Percentiles rank a stretch among this genome's conserved stretches.
Evolutionary conservation across 257 asterid species (phyloP).

Genomic region (Echites panduratus): DNA sequence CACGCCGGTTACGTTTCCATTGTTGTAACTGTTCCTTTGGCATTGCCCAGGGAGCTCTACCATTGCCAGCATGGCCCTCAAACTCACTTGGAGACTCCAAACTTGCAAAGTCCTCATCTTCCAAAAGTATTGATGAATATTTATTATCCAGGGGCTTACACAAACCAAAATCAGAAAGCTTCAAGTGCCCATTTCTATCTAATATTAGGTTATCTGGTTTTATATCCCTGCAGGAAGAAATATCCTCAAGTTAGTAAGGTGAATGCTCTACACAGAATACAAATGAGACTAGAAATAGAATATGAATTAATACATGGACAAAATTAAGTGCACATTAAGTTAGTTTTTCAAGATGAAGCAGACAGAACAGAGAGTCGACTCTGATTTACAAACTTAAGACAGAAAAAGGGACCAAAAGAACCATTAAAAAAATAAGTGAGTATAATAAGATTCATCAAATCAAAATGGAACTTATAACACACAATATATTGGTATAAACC

Average conservation of each 20-base stretch:
- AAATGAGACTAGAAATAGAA: not conserved
- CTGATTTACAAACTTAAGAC: not conserved
- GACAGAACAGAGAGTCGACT: not conserved
- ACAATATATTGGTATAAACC: too few species aligned
- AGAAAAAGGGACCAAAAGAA: not conserved
- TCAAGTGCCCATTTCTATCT: slow-evolving; percentile 86
- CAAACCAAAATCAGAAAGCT: slow-evolving; percentile 93
- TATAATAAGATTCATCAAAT: not conserved
- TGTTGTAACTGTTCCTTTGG: slow-evolving; percentile 91
- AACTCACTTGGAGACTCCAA: slow-evolving; percentile 44
- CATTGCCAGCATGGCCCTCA: slow-evolving; percentile 38
- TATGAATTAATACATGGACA: not conserved
- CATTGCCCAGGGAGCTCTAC: slow-evolving; percentile 79
- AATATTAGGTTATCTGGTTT: slow-evolving; percentile 93
- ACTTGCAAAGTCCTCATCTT: slow-evolving; percentile 59
- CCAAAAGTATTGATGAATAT: slow-evolving; percentile 74
- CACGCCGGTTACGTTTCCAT: slow-evolving; percentile 95
- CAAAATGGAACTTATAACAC: not conserved
- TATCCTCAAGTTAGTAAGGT: slow-evolving; percentile 4
- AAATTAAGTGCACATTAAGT: not conserved
- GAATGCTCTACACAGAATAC: slow-evolving; percentile 31
- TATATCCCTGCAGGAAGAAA: slow-evolving; percentile 62
- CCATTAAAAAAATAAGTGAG: not conserved
- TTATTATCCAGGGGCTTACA: slow-evolving; percentile 55
- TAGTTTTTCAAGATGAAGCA: not conserved